phyloP scores from a whole-genome alignment of 2,329 filamentous ascomycete species.

The Cladobotryum protrusum region DNA sequence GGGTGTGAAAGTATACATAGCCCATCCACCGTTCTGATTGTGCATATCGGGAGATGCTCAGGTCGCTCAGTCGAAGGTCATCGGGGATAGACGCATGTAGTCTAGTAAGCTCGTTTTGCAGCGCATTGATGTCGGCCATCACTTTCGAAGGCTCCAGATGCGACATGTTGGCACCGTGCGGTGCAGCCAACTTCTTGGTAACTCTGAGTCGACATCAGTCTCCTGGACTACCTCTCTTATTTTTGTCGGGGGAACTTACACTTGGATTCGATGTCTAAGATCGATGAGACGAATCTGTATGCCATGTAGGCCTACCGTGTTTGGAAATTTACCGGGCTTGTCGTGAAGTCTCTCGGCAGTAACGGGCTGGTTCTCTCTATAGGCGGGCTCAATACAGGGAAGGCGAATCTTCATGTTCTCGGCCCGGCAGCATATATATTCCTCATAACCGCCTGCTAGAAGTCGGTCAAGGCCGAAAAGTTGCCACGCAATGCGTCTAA shows the following conservation, averaged over 20 bases:
- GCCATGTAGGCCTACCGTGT: constrained; percentile 26
- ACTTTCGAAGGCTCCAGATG: constrained; percentile 31
- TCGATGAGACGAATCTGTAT: constrained; percentile 31
- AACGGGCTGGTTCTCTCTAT: constrained; percentile 26
- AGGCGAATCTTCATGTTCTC: constrained; percentile 34
- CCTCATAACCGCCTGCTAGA: constrained; percentile 34
- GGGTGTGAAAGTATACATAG: constrained; percentile 33
- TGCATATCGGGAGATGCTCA: constrained; percentile 27
- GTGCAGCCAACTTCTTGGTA: constrained; percentile 21
- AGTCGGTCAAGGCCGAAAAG: constrained; percentile 33
- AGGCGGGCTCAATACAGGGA: constrained; percentile 29
- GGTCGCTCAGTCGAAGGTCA: constrained; percentile 28
- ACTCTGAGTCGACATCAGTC: constrained; percentile 14
- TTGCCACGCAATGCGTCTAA: constrained; percentile 33
- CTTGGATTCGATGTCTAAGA: constrained; percentile 31
- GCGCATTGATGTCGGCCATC: constrained; percentile 29
- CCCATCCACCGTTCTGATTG: constrained; percentile 25
- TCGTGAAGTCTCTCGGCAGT: constrained; percentile 27
- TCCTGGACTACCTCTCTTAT: too few relatives aligned
- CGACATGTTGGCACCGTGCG: constrained; percentile 14
- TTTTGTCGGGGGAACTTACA: constrained; percentile 20
- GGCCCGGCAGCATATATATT: constrained; percentile 31
- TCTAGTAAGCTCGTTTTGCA: constrained; percentile 33
- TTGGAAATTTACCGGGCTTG: constrained; percentile 18
- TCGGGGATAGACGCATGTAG: constrained; percentile 31